Evolutionary conservation across 345 rosid species (phyloP).

Genomic region (Eucalyptus curtisii): DNA sequence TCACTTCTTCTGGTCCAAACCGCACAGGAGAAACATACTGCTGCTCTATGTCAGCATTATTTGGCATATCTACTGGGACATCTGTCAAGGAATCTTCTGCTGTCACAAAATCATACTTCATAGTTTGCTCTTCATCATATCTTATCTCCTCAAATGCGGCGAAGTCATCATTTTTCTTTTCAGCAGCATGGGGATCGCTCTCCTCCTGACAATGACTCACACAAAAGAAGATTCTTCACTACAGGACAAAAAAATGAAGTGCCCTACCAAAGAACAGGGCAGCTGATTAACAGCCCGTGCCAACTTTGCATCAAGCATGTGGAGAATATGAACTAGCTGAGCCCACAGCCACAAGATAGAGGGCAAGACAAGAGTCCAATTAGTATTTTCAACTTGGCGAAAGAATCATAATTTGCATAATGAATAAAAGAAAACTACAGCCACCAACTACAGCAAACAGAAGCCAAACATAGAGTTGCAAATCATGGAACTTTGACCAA

Average conservation of each 20-base stretch:
- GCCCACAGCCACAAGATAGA: not conserved
- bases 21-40: slow-evolving; percentile 10
- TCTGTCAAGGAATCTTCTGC: slow-evolving; percentile 18
- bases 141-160: slow-evolving; percentile 30
- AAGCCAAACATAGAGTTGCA: not conserved
- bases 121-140: slow-evolving; percentile 31
- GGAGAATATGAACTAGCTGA: not conserved
- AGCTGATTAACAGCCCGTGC: not conserved
- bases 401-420: not conserved
- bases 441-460: not conserved
- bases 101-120: slow-evolving; percentile 15
- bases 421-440: not conserved
- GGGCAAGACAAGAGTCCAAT: not conserved
- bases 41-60: slow-evolving; percentile 9
- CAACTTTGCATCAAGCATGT: not conserved
- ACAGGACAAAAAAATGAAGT: not conserved
- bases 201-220: slow-evolving; percentile 24
- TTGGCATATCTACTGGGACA: slow-evolving; percentile 12
- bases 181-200: not conserved
- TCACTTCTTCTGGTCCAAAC: slow-evolving; percentile 24
- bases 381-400: not conserved
- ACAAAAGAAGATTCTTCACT: not conserved
- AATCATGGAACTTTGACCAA: not conserved
- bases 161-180: slow-evolving; percentile 7
- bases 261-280: not conserved